phyloP scores from a whole-genome alignment of 2,329 filamentous ascomycete genomes.

The Lecanosticta acicola region DNA sequence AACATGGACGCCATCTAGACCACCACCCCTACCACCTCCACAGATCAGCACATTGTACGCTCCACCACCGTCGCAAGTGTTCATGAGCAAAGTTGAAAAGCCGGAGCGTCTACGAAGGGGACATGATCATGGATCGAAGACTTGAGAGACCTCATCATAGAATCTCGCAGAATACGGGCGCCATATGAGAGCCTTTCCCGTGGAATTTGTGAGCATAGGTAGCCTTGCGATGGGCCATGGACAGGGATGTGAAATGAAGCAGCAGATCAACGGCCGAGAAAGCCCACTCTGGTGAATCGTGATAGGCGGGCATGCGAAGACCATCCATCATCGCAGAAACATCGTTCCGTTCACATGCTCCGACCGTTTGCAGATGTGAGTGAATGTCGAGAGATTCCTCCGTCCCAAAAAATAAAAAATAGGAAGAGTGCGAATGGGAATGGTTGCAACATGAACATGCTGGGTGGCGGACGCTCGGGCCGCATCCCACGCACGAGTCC shows the following conservation, averaged over 20 bases:
- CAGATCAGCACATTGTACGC: conserved; percentile 52
- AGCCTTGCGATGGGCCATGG: conserved; percentile 37
- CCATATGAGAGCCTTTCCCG: conserved; percentile 34
- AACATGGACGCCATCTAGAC: conserved; percentile 53
- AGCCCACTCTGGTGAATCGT: not conserved
- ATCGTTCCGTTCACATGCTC: too few species aligned
- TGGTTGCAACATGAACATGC: too few species aligned
- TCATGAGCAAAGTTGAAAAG: conserved; percentile 49
- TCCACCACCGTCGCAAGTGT: conserved; percentile 47
- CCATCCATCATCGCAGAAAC: too few species aligned
- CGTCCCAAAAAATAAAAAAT: too few species aligned
- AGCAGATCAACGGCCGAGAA: conserved; percentile 2
- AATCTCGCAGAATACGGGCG: conserved; percentile 44
- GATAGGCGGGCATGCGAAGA: too few species aligned
- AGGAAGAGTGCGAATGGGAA: too few species aligned
- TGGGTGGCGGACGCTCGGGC: not conserved
- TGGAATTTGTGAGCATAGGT: conserved; percentile 49
- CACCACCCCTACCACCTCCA: conserved; percentile 48
- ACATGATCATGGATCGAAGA: conserved; percentile 49
- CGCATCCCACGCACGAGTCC: not conserved
- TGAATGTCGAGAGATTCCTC: too few species aligned
- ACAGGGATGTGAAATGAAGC: not conserved
- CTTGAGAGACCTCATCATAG: conserved; percentile 29
- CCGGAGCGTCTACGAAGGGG: conserved; percentile 45
- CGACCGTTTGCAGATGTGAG: too few species aligned